Base-by-base conservation (phyloP, 345 rosid species). In the Salix udensis region DNA sequence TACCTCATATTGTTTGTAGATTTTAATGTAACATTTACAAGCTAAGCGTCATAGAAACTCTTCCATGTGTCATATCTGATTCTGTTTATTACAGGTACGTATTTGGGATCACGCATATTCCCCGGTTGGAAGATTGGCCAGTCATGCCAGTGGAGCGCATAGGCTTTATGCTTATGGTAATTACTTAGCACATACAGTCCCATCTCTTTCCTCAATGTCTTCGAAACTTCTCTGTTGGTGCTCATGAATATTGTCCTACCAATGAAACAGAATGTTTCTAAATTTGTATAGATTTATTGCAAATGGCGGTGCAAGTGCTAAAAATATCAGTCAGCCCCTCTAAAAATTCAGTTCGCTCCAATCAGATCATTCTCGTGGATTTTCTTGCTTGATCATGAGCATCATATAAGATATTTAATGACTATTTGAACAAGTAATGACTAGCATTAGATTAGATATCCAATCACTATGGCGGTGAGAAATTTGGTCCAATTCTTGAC, bases 111-210 rank as follows among this genome's bases (percentile, higher is more conserved):
- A 94, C 89, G 21, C 97, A 91, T 77, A 92, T 94, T 36, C 97
- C 98, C 61, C 87, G 98, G 75, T 82, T 94, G 83, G 97, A 94
- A 88, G 97, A 94, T 80, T 94, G 97, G 98, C 97, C 97, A 1
- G 96, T 91, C 73, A 92, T 92, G 98, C 97, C 97, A 0, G 96
- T 88, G 39, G 98, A 94, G 76, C 93, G 76, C 77, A 85, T 92
- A 53, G 98, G 98, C 72, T 94, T 94, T 82, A 88, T 84, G 74
- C 93, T 94, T n/a, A 83, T 88, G 98, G 97, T 94, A 88, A 74
- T 21, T 34, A 53, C 71, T 48, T 46, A 36, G 71, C 77, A 65
- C 21, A 7, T 4, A 14, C 24, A 18, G 26, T 40, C 40, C 11
- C 14, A 7, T 39, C 5, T 66, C 50, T 6, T 12, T 55, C 34